Conservation (phyloP, 805 yeast species). For the Metschnikowia reukaufii region DNA sequence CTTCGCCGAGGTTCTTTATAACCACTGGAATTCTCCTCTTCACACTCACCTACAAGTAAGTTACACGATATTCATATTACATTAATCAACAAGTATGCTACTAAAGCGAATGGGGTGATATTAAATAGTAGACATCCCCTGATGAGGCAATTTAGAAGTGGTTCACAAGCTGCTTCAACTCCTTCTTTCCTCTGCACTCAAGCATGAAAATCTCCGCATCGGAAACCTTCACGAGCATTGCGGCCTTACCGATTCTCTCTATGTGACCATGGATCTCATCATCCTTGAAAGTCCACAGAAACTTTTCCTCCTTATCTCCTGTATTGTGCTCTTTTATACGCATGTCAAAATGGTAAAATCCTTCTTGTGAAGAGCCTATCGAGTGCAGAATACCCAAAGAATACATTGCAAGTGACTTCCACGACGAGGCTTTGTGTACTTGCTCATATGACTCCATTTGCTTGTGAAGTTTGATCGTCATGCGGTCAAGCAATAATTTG, state of each 20-base stretch:
- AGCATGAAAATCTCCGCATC: slow-evolving; percentile 38
- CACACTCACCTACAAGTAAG: too few species aligned
- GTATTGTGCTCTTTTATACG: slow-evolving; percentile 16
- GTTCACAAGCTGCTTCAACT: slow-evolving; percentile 28
- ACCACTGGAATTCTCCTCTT: too few species aligned
- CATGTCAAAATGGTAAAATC: slow-evolving; percentile 31
- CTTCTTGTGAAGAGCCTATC: slow-evolving; percentile 22
- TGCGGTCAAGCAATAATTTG: slow-evolving; percentile 27
- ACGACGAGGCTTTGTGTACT: slow-evolving; percentile 38
- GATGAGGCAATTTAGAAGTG: slow-evolving; percentile 3
- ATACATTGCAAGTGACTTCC: slow-evolving; percentile 45
- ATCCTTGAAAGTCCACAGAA: slow-evolving; percentile 35
- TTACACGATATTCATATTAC: too few species aligned
- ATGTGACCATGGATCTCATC: slow-evolving; percentile 29
- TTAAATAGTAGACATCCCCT: too few species aligned
- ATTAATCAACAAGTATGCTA: too few species aligned
- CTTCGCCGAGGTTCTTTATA: too few species aligned
- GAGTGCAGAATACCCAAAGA: slow-evolving; percentile 30
- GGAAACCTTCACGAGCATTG: slow-evolving; percentile 35
- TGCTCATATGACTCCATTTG: slow-evolving; percentile 31
- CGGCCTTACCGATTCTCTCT: slow-evolving; percentile 45
- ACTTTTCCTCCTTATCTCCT: slow-evolving; percentile 15
- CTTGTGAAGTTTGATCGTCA: slow-evolving; percentile 40
- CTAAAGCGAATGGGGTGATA: too few species aligned
- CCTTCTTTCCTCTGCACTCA: slow-evolving; percentile 45